phyloP scores from a whole-genome alignment of 2,329 filamentous ascomycete species.

The Pseudofabraea citricarpa region DNA sequence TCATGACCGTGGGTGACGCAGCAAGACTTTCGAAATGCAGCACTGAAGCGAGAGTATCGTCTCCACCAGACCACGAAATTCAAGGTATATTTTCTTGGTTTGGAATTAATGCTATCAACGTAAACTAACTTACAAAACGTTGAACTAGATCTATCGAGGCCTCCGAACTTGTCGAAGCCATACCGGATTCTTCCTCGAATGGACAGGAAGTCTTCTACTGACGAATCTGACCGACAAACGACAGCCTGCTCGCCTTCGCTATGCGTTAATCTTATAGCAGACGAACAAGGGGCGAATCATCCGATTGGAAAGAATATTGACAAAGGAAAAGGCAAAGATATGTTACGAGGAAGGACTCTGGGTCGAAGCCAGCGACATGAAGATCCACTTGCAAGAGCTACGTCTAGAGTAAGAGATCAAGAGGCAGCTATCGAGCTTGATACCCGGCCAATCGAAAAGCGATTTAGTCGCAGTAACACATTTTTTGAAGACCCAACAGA shows the following conservation, averaged over 20 bases:
- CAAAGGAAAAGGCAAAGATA: constrained; percentile 11
- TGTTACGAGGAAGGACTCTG: constrained; percentile 18
- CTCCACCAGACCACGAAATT: too few relatives aligned
- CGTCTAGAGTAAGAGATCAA: constrained; percentile 15
- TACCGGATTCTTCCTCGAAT: too few relatives aligned
- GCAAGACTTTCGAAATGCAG: not conserved
- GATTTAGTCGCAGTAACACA: constrained; percentile 22
- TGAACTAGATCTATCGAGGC: too few relatives aligned
- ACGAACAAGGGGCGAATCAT: not conserved
- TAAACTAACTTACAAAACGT: too few relatives aligned
- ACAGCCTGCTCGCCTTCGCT: not conserved
- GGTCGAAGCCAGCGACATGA: constrained; percentile 13
- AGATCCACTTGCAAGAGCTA: constrained; percentile 22
- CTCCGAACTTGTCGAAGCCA: too few relatives aligned
- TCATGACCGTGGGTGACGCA: constrained; percentile 23
- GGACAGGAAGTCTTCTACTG: too few relatives aligned
- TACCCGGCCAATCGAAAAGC: constrained; percentile 15
- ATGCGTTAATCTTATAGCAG: not conserved
- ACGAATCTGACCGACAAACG: not conserved
- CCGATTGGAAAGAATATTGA: not conserved
- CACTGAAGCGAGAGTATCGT: too few relatives aligned
- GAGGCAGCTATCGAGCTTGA: constrained; percentile 22
- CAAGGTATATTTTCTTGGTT: too few relatives aligned
- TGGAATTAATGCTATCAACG: too few relatives aligned
- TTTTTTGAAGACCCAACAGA: constrained; percentile 23